These are phyloP conservation scores for Penicillium sp. DNA, from an alignment of 2,329 filamentous ascomycete species.

Conservation along the genomic window DNA sequence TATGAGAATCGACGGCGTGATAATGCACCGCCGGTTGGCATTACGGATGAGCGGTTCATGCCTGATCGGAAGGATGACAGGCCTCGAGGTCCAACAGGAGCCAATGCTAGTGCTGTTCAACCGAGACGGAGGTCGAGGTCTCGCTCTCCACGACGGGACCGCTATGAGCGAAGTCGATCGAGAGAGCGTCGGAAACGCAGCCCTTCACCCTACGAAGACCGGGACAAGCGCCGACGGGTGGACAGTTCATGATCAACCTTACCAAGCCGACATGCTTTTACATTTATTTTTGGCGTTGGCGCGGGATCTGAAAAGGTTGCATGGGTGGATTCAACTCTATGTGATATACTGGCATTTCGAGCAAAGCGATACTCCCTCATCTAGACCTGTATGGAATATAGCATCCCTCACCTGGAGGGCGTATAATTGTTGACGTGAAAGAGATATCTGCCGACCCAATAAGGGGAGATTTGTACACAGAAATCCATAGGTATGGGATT, in stretches of 20 bases:
- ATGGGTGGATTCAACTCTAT: slow-evolving; percentile 5
- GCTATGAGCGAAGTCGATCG: slow-evolving; percentile 44
- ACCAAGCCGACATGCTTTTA: slow-evolving; percentile 4
- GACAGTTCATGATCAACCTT: slow-evolving; percentile 23
- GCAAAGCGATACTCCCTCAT: slow-evolving; percentile 7
- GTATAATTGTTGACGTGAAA: slow-evolving; percentile 8
- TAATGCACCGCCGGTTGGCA: slow-evolving; percentile 34
- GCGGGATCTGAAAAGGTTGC: slow-evolving; percentile 16
- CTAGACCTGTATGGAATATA: slow-evolving; percentile 5
- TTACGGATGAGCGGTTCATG: slow-evolving; percentile 46
- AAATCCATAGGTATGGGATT: background rate
- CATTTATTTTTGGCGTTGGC: slow-evolving; percentile 20
- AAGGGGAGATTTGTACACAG: slow-evolving; percentile 10
- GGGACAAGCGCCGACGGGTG: slow-evolving; percentile 41
- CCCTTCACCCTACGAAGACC: slow-evolving; percentile 40
- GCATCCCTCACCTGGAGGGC: slow-evolving; percentile 19
- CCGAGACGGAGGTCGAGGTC: slow-evolving; percentile 36
- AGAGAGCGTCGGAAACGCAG: slow-evolving; percentile 46
- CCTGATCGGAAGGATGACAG: slow-evolving; percentile 40
- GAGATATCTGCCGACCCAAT: background rate
- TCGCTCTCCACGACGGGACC: slow-evolving; percentile 47
- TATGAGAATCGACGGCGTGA: slow-evolving; percentile 26
- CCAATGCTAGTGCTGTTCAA: slow-evolving; percentile 44
- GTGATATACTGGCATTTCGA: slow-evolving; percentile 16
- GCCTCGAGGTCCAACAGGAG: slow-evolving; percentile 40